Evolutionary conservation across 2,329 filamentous ascomycete species (phyloP), one percentile per base, ranked within the genome.

Genomic region (Claviceps purpurea): DNA sequence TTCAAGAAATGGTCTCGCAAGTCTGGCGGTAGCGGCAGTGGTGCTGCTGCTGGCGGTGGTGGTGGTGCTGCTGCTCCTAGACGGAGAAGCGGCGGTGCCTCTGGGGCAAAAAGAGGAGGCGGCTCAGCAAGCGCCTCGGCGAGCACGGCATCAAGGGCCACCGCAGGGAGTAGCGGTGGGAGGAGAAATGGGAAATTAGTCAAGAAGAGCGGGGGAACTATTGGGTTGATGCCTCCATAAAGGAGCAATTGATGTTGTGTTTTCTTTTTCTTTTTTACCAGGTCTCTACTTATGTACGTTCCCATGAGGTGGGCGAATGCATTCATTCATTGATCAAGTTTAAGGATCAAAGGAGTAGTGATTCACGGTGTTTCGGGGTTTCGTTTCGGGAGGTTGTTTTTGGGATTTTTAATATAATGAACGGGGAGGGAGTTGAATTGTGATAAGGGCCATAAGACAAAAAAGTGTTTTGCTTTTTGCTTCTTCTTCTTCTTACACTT

Each of bases 141-240:
- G 14, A 44, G 20, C 20, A 20, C 59, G n/a, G 18, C 30, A 4
- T 58, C 57, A 18, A 58, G 56, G 42, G 56, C 60, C 16, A 56
- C 55, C 4, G 30, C 52, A 11, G 56, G 60, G 38, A 44, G 55
- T 24, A 51, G 57, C 37, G 42, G 55, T 22, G 51, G 56, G 34
- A 64, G 60, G 59, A 56, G 57, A 52, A 59, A 64, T 22, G 58
- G 59, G 8, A 67, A 62, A 56, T 56, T 63, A 18, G 59, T 61
- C 11, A 65, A 61, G 56, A 72, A 66, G 57, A 61, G 62, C 20
- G 60, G 61, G 2, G 61, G 65, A 5, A 61, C 61, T 14, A 71
- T 72, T 49, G 67, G 64, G 16, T 45, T 68, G 47, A 71, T 71
- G 68, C 68, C 69, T 14, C 46, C 67, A 47, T 70, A 57, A 34